phyloP scores from a whole-genome alignment of 2,329 filamentous ascomycete species.

The Colletotrichum sp. region DNA sequence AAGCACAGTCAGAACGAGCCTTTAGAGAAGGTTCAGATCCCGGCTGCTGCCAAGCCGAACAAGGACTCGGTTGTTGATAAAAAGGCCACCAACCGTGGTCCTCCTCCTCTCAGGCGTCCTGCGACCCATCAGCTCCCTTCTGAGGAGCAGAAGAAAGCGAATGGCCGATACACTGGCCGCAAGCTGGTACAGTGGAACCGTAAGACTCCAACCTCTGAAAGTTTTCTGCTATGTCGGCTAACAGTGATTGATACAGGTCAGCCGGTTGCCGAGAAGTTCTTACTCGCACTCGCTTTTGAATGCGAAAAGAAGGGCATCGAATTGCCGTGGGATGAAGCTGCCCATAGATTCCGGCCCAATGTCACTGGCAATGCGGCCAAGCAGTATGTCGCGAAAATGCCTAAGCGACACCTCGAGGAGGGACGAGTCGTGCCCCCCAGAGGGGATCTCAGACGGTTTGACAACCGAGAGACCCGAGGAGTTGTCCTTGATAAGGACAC shows the following conservation, averaged over 20 bases:
- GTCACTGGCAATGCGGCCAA: not conserved
- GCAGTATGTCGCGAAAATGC: not conserved
- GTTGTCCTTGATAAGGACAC: not conserved
- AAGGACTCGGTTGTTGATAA: not conserved
- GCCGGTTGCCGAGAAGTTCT: not conserved
- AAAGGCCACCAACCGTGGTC: rapidly evolving
- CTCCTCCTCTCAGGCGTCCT: not conserved
- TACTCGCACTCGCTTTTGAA: not conserved
- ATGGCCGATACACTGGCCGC: not conserved
- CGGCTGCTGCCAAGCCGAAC: rapidly evolving
- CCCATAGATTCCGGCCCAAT: not conserved
- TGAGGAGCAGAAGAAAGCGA: not conserved
- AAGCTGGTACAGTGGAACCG: not conserved
- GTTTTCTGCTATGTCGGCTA: not conserved
- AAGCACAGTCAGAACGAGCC: rapidly evolving
- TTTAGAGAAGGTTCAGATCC: not conserved
- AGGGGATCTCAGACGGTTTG: not conserved
- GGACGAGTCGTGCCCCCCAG: not conserved
- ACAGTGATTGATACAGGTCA: not conserved
- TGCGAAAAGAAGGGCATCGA: not conserved
- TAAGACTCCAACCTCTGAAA: not conserved
- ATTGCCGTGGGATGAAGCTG: not conserved
- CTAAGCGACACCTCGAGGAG: not conserved
- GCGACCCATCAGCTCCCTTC: not conserved
- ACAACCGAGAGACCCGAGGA: too few relatives aligned